Base-by-base conservation (phyloP, 2,329 filamentous ascomycete genomes). In the Hymenoscyphus salicellus region DNA sequence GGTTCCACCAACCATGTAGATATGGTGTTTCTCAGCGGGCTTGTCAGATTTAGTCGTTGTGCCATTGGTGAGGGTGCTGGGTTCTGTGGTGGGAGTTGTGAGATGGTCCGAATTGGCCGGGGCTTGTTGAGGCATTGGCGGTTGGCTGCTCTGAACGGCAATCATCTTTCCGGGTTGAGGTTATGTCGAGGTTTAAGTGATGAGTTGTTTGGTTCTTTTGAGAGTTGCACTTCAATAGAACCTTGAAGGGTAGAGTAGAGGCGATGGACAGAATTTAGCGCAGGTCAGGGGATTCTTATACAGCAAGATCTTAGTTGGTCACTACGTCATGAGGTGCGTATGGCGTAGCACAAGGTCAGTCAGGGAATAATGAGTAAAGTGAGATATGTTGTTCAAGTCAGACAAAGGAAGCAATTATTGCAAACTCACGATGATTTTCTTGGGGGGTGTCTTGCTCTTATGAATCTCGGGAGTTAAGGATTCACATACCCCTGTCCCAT, bases 1-100 rank as follows among this genome's bases (percentile, higher is more conserved):
- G 60, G 90, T 90, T 32, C 90, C 90, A 1, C 89, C 92, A 60
- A 93, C 86, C 65, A 93, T 82, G 89, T 89, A 93, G 74, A 93
- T 92, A 76, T 93, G 90, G 72, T 89, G 87, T 10, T 68, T 60
- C 10, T 70, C 68, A 30, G 66, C 61, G 30, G 71, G 71, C 28
- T 72, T 71, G 43, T 46, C 49, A 36, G 41, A 59, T 16, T 61
- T 63, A 8, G 58, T 41, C n/a, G 57, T 56, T 6, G 58, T 46
- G 61, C 66, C 66, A 63, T 69, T 72, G 14, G 66, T 55, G 26
- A 72, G 64, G 5, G 66, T 56, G 36, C 43, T 68, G 5, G 69
- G 61, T 8, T 67, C 52, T 2, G 69, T 60, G 14, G 69, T 60
- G 2, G 68, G 58, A 20, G 71, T 65, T 5, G 72, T 67, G 16